phyloP scores from a whole-genome alignment of 345 rosid genomes.

The Citrus maxima region DNA sequence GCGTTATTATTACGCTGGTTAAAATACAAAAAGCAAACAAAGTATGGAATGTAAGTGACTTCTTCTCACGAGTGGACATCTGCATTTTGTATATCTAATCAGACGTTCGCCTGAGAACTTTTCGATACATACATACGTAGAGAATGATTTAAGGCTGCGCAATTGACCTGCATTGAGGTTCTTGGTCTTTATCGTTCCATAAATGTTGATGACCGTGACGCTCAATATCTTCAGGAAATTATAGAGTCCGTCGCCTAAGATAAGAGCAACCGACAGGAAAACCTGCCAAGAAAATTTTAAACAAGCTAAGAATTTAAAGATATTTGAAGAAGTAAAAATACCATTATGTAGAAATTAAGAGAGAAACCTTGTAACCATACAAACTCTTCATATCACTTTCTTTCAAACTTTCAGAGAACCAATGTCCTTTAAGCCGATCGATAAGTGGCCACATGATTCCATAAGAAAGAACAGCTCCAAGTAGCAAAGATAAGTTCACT shows the following conservation, averaged over 20 bases:
- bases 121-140: too few species aligned
- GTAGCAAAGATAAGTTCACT: conserved; percentile 80
- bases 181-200: conserved; percentile 42
- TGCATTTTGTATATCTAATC: too few species aligned
- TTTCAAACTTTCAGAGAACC: conserved; percentile 60
- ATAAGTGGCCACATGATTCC: conserved; percentile 96
- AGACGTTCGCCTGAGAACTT: too few species aligned
- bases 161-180: conserved; percentile 22
- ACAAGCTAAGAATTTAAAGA: background rate
- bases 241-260: conserved; percentile 93
- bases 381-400: conserved; percentile 84
- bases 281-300: conserved; percentile 34
- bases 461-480: conserved; percentile 78
- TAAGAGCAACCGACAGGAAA: conserved; percentile 75
- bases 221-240: conserved; percentile 64
- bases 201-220: conserved; percentile 47
- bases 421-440: conserved; percentile 58
- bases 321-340: background rate
- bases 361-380: conserved; percentile 86
- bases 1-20: background rate
- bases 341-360: background rate
- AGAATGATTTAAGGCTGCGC: background rate
- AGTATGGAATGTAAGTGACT: too few species aligned
- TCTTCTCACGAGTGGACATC: too few species aligned
- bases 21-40: background rate